Conservation (phyloP, 768 basidiomycete species). For the Crassisporium funariophilum region DNA sequence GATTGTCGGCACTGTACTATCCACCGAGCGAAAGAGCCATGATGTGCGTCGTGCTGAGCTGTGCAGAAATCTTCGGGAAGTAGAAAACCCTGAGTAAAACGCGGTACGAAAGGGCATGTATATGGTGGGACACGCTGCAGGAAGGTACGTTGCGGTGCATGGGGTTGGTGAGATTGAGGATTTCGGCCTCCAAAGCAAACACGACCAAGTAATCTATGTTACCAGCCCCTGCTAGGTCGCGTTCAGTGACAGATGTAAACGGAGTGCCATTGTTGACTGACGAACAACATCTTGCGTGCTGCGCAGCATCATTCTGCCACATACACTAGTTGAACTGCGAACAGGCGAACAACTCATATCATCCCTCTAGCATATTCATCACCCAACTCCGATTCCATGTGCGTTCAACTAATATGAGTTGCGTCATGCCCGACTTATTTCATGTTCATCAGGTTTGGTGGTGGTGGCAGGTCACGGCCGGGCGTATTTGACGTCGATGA, state of each 20-base stretch:
- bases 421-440: neutral
- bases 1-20: conserved; percentile 38
- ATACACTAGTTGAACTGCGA: neutral
- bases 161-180: neutral
- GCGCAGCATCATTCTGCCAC: no score
- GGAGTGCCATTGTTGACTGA: no score
- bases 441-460: conserved; percentile 39
- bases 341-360: neutral
- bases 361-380: neutral
- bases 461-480: conserved; percentile 35
- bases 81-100: conserved; percentile 11
- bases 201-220: conserved; percentile 13
- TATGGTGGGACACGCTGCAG: neutral
- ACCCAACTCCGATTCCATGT: conserved; percentile 3
- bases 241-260: no score
- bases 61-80: conserved; percentile 21
- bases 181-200: conserved; percentile 11
- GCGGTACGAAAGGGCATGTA: conserved; percentile 16
- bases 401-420: neutral
- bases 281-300: no score
- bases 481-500: conserved; percentile 71
- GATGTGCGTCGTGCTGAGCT: conserved; percentile 13
- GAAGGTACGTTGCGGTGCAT: neutral
- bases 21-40: conserved; percentile 22
- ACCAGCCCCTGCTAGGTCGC: conserved; percentile 1